Percentiles rank a stretch among this genome's conserved stretches.
Evolutionary conservation across 768 basidiomycete species (phyloP).

Genomic region (Suillus americanus): DNA sequence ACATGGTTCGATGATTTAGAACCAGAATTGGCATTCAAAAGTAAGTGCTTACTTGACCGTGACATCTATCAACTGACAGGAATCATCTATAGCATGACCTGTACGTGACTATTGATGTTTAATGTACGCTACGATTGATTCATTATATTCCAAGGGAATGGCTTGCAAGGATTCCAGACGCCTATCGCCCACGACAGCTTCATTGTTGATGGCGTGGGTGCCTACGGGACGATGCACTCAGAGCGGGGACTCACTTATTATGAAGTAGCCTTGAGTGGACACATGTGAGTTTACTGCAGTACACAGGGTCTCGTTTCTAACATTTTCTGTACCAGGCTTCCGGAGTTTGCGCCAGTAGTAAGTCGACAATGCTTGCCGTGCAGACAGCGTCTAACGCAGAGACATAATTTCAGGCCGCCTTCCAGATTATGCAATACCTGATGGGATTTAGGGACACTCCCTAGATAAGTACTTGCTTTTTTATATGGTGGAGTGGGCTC

Average conservation of each 20-base stretch:
- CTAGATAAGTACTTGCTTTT: conserved; percentile 29
- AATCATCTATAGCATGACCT: conserved; percentile 33
- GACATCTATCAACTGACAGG: not conserved
- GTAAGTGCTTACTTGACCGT: not conserved
- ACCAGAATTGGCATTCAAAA: not conserved
- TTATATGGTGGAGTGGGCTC: not conserved
- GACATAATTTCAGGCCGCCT: conserved; percentile 44
- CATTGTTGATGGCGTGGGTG: not conserved
- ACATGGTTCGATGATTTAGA: not conserved
- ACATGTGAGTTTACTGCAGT: not conserved
- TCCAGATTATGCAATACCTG: conserved; percentile 62
- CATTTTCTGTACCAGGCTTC: not conserved
- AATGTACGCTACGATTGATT: not conserved
- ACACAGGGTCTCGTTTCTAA: not conserved
- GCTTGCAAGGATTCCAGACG: not conserved
- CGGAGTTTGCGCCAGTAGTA: not conserved
- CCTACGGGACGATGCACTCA: not conserved
- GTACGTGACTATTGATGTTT: not conserved
- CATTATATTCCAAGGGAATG: not conserved
- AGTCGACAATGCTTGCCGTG: not conserved
- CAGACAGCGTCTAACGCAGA: not conserved
- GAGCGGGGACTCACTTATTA: not conserved
- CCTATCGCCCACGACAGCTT: not conserved
- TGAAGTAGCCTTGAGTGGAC: not conserved
- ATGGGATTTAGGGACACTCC: conserved; percentile 56